Evolutionary conservation across 768 basidiomycete species (phyloP), one percentile per base, ranked within the genome.

Genomic region (Cystobasidium ongulense): DNA sequence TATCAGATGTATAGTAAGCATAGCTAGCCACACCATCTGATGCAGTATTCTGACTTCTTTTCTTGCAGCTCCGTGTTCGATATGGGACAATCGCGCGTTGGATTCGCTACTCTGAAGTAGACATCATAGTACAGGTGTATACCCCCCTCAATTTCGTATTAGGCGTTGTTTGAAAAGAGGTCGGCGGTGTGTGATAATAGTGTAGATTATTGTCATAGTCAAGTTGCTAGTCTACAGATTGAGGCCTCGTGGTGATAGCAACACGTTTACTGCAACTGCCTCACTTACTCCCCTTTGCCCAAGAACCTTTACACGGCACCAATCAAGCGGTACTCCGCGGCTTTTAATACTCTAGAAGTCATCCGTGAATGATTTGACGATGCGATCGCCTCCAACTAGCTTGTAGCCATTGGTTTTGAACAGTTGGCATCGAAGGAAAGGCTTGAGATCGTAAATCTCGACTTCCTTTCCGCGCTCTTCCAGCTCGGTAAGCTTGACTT

Each of bases 381-480:
- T 67, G 23, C 72, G 59, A 53, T 54, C 68, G 2, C 74, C 74
- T 36, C 68, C 71, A 25, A 35, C 50, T 61, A 90, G 80, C 77
- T 86, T 87, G 82, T 97, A 99, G 1, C 95, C 95, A 78, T 99
- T 99, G 15, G 90, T 84, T 18, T 83, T 78, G 81, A 99, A 99
- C 31, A 99, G 80, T 76, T 88, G 88, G 1, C 91, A 93, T 38
- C 84, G 85, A 78, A 96, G 81, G 87, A 98, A 99, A 3, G 92
- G 87, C 23, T 86, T 82, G 36, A 89, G 86, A 79, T 97, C 94
- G 79, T 89, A 97, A 63, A 98, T 97, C 76, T 99, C 96, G 77
- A 96, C 89, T 63, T 97, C 96, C 80, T 95, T 96, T 10, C 93
- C 95, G 80, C 91, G 85, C 75, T 89, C 89, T 78, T 97, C 91